Evolutionary conservation across 2,329 filamentous ascomycete species (phyloP), one percentile per base, ranked within the genome.

Genomic region (Celoporthe dispersa): DNA sequence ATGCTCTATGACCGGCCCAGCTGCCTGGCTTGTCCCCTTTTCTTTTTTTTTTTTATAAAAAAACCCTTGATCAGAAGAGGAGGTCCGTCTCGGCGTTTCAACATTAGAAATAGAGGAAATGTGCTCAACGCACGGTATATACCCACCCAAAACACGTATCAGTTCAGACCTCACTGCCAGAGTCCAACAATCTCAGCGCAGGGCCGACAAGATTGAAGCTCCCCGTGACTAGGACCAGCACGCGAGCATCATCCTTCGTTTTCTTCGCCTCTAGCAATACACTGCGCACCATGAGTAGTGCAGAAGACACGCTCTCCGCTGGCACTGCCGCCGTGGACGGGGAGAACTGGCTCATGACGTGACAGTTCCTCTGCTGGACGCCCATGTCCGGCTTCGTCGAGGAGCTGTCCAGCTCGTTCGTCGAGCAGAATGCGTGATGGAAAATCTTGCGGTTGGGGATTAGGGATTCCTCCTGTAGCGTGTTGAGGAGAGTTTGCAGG

Each of bases 151-250:
- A 44, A 75, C 68, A 28, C 12, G 19, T 19, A 71, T 48, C 33
- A 53, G 5, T 33, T 69, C 9, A 74, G 44, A 67, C 41, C 70
- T 73, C 72, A 67, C 68, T 67, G 60, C 61, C 68, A 41, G 71
- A 80, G 68, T 87, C 84, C 72, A 88, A 67, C 51, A 86, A 82
- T 1, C 81, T 81, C 73, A 88, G 75, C 12, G 83, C 84, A 16
- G 85, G 86, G 0, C 89, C 88, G 0, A 91, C 86, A 1, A 91
- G 81, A 77, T 91, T 88, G 72, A 91, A 78, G 76, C 89, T 91
- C 2, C 89, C 88, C 3, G 89, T 91, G 64, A 90, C 82, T 35
- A 90, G 63, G 7, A 71, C 77, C 60, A 78, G 70, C 37, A 77
- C 75, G 44, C 75, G 72, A 62, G 71, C 55, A 19, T 64, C 63